Evolutionary conservation across 495 filamentous ascomycete species (phyloP), one percentile per base, ranked within the genome.

Genomic region (Aspergillus heteromorphus): DNA sequence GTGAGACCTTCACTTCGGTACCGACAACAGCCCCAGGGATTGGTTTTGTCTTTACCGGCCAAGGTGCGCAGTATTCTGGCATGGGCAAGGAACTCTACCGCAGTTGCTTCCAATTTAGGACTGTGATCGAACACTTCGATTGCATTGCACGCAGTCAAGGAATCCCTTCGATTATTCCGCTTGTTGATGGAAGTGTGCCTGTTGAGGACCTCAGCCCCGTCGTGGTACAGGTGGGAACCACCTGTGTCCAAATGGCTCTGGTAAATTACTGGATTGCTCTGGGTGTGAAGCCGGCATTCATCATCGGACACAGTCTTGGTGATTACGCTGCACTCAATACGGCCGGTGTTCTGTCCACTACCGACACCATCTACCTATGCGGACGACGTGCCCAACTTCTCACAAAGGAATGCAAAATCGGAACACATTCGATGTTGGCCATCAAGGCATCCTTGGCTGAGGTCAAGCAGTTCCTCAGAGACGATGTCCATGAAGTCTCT

Each of bases 201-300:
- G 58, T 79, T 11, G 68, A 79, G 38, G 74, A 81, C 30, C 69
- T 92, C 18, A 85, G 87, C 14, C 88, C 91, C 3, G 78, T 89
- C 20, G 79, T 89, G 19, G 82, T 88, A 6, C 91, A 96, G 65
- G 77, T 95, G 27, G 88, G 86, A 19, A 78, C 89, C 23, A 81
- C 81, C 17, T 89, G 83, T 56, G 81, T 95, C 54, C 87, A 96
- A 68, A 92, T 96, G 80, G 90, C 91, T 4, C 75, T 95, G 48
- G 85, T 88, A 19, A 83, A 83, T 45, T 80, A 91, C 52, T 96
- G 91, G 91, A 70, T 61, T 18, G 85, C 88, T 7, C 86, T 89
- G 79, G 91, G 88, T 31, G 78, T 95, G 53, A 81, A 69, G 19
- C 91, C 91, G 17, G 75, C 79, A 48, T 86, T 84, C 36, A 88